phyloP scores from a whole-genome alignment of 2,329 filamentous ascomycete genomes.

The Trichoderma brevicompactum region DNA sequence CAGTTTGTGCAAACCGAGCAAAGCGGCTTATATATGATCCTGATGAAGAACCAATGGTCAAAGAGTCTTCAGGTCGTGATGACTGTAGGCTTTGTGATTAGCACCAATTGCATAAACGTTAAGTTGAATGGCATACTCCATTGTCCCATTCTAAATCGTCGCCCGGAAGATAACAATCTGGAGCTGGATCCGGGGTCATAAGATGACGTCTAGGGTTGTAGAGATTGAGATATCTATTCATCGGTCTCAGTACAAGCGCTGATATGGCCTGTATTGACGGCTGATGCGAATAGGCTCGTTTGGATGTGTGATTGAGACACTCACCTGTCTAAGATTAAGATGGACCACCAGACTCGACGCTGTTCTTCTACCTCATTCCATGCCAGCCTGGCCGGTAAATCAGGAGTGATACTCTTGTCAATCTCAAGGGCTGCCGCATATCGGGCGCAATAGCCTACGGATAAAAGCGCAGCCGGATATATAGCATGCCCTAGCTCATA shows the following conservation, averaged over 20 bases:
- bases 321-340: slow-evolving; percentile 31
- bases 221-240: too few relatives aligned
- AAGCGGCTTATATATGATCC: slow-evolving; percentile 27
- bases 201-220: too few relatives aligned
- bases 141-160: too few relatives aligned
- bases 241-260: too few relatives aligned
- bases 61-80: background rate
- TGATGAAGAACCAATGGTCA: slow-evolving; percentile 27
- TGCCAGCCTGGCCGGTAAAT: background rate
- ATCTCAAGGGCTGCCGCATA: slow-evolving; percentile 28
- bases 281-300: too few relatives aligned
- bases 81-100: too few relatives aligned
- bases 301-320: background rate
- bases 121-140: too few relatives aligned
- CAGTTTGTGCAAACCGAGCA: slow-evolving; percentile 32
- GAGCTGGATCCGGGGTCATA: too few relatives aligned
- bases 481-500: too few relatives aligned
- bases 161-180: too few relatives aligned
- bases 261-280: too few relatives aligned
- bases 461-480: slow-evolving; percentile 1
- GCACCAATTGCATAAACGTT: too few relatives aligned
- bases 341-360: slow-evolving; percentile 31
- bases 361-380: slow-evolving; percentile 29
- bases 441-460: slow-evolving; percentile 28
- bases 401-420: slow-evolving; percentile 25